Evolutionary conservation across 2,329 filamentous ascomycete genomes (phyloP).

Genomic region (Talaromyces sp.): DNA sequence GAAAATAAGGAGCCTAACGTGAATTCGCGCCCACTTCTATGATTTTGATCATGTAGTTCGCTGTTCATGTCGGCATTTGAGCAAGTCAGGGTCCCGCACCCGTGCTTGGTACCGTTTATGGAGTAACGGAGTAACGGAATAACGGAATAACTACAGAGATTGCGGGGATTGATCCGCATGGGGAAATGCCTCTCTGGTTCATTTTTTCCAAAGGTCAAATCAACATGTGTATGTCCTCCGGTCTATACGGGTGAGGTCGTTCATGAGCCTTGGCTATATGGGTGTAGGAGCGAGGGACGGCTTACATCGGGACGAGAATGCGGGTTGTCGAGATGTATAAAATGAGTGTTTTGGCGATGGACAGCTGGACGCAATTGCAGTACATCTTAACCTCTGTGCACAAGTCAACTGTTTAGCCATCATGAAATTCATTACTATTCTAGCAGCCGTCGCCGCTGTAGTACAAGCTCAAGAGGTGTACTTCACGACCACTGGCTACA

Average conservation of each 20-base stretch:
- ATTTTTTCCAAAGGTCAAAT: neutral
- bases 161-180: neutral
- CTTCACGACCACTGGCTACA: constrained; percentile 26
- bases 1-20: too few species aligned
- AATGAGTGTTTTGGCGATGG: neutral
- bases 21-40: neutral
- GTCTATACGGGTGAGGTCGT: neutral
- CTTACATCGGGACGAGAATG: too few species aligned
- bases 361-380: too few species aligned
- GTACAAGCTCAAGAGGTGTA: constrained; percentile 26
- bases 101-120: neutral
- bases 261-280: too few species aligned
- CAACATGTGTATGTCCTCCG: neutral
- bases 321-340: neutral
- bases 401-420: neutral
- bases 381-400: too few species aligned
- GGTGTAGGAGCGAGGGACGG: too few species aligned
- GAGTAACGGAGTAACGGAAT: too few species aligned
- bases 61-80: neutral
- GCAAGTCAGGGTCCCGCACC: too few species aligned
- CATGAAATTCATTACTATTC: neutral
- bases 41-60: neutral
- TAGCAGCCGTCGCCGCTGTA: neutral
- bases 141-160: neutral
- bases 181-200: neutral